A percentile compares a stretch with the other conserved stretches of the same genome.
Conservation (phyloP, 2,329 filamentous ascomycete species). For the Cercospora zeina region DNA sequence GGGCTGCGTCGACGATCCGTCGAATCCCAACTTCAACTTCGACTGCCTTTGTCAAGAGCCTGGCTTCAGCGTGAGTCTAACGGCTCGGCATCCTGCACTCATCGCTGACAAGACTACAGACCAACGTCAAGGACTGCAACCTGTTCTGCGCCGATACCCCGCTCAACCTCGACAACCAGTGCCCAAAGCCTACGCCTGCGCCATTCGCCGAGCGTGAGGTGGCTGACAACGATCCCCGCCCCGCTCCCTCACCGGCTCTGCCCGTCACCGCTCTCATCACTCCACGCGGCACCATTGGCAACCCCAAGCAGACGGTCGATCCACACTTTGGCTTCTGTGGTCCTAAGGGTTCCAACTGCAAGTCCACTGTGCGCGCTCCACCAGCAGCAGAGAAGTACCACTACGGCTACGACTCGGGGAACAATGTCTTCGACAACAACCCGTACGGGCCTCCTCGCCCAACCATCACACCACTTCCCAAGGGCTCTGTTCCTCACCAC, state of each 20-base stretch:
- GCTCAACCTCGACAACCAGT: not conserved
- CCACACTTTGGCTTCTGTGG: slow-evolving; percentile 17
- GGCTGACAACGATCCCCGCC: not conserved
- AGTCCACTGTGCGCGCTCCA: slow-evolving; percentile 11
- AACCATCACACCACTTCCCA: not conserved
- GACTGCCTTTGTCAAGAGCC: slow-evolving; percentile 2
- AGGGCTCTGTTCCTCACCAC: not conserved
- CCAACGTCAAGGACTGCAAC: slow-evolving; percentile 3
- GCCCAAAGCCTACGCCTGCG: not conserved
- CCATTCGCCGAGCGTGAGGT: not conserved
- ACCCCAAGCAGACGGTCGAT: not conserved
- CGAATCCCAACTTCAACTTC: not conserved
- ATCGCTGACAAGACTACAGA: not conserved
- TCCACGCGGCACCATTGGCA: not conserved
- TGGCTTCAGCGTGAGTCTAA: not conserved
- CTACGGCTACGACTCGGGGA: not conserved
- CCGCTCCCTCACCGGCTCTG: not conserved
- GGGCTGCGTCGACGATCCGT: not conserved
- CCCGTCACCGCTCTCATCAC: not conserved
- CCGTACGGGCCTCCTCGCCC: not conserved
- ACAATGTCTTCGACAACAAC: not conserved
- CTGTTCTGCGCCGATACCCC: slow-evolving; percentile 5
- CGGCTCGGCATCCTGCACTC: not conserved
- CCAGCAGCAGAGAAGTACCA: not conserved
- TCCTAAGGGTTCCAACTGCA: slow-evolving; percentile 18